Conservation (phyloP, 179 eudicot species). For the Gypsophila paniculata region DNA sequence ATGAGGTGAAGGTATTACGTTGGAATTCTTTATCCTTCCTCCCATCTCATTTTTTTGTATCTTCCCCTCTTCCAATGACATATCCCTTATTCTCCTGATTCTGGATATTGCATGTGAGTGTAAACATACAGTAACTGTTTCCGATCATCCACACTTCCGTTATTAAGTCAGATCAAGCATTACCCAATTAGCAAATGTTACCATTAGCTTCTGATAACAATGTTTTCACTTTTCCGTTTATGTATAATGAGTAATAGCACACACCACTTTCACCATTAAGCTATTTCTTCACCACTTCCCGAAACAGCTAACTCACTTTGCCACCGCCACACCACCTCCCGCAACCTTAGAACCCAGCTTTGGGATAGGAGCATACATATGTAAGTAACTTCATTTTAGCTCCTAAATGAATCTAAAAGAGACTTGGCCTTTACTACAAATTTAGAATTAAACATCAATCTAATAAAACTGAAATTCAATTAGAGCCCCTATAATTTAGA, state of each 20-base stretch:
- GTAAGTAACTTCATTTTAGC: not conserved
- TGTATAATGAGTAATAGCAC: not conserved
- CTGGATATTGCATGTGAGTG: not conserved
- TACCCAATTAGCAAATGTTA: not conserved
- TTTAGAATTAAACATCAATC: no score
- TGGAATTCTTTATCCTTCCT: not conserved
- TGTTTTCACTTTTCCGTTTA: no score
- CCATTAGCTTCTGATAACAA: not conserved
- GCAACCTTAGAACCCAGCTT: not conserved
- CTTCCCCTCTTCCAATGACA: not conserved
- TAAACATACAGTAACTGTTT: not conserved
- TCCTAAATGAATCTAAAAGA: not conserved
- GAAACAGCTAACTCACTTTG: not conserved
- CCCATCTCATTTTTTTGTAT: not conserved
- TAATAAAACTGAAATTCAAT: not conserved
- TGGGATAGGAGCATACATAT: not conserved
- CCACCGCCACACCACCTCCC: not conserved
- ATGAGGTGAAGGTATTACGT: not conserved
- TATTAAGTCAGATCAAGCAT: no score
- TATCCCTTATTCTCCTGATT: not conserved
- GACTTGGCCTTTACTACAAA: no score
- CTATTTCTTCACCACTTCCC: not conserved
- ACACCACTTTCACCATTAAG: slow-evolving; percentile 1
- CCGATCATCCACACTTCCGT: not conserved
- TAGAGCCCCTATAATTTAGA: not conserved